Conservation (phyloP, 345 rosid species). For the Brassica cretica region DNA sequence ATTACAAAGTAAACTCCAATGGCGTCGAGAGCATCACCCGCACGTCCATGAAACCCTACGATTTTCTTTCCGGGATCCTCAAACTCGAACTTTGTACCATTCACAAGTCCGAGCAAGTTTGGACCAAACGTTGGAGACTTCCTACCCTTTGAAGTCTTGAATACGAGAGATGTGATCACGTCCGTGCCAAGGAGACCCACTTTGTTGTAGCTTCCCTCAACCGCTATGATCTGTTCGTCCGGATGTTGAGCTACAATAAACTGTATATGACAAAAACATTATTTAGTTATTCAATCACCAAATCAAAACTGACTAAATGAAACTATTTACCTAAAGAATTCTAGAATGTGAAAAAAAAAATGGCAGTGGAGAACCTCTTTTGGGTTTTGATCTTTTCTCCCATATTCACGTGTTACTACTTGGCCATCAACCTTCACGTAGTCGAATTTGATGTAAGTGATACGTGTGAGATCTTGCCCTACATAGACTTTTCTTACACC, state of each 20-base stretch:
- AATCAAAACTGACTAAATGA: background rate
- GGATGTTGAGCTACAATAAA: constrained; percentile 12
- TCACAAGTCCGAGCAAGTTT: constrained; percentile 10
- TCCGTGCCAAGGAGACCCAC: constrained; percentile 7
- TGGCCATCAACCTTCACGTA: constrained; percentile 25
- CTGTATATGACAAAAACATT: background rate
- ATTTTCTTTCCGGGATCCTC: constrained; percentile 18
- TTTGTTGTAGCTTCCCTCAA: constrained; percentile 22
- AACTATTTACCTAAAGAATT: background rate
- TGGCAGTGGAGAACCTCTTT: constrained; percentile 20
- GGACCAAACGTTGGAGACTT: constrained; percentile 28
- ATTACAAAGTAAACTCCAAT: constrained; percentile 24
- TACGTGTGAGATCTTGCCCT: constrained; percentile 25
- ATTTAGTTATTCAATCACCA: background rate
- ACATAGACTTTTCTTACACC: constrained; percentile 31
- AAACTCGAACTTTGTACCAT: constrained; percentile 19
- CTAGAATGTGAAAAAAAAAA: background rate
- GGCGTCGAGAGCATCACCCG: constrained; percentile 9
- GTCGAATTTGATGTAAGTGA: constrained; percentile 33
- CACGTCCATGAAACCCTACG: constrained; percentile 32
- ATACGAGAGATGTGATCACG: constrained; percentile 14
- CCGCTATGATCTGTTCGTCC: constrained; percentile 15
- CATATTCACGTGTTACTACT: constrained; percentile 32
- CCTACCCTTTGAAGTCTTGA: constrained; percentile 35
- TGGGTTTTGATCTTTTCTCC: constrained; percentile 1